Evolutionary conservation across 257 asterid genomes (phyloP).

Genomic region (Solanum medicagineum): DNA sequence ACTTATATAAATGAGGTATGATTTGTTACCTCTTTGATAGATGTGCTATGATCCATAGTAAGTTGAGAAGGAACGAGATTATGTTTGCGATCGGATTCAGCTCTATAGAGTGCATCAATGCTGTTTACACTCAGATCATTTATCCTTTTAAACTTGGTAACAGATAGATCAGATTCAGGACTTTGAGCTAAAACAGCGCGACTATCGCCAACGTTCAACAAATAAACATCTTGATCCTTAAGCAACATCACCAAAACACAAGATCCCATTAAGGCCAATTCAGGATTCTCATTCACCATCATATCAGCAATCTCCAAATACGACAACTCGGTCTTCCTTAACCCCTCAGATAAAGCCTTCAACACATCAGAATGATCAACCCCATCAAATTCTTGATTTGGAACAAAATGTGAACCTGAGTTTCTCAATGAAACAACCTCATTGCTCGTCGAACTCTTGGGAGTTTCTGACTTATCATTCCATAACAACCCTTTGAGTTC

Average conservation of each 20-base stretch:
- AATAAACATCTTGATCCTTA: conserved; percentile 81
- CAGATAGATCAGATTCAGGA: conserved; percentile 23
- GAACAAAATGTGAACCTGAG: conserved; percentile 1
- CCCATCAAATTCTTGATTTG: conserved; percentile 9
- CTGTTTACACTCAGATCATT: conserved; percentile 12
- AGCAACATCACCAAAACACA: conserved; percentile 90
- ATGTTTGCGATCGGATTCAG: conserved; percentile 44
- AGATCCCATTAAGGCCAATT: conserved; percentile 92
- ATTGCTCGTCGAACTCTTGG: conserved; percentile 6
- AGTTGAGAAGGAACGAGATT: conserved; percentile 56
- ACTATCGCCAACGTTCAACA: conserved; percentile 94
- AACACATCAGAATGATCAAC: conserved; percentile 56
- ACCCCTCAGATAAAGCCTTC: conserved; percentile 71
- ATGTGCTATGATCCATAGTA: conserved; percentile 82
- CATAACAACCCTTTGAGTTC: conserved; percentile 78
- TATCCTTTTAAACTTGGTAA: conserved; percentile 15
- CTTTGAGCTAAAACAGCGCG: conserved; percentile 68
- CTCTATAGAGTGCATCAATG: conserved; percentile 38
- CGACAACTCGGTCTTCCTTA: conserved; percentile 66
- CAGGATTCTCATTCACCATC: conserved; percentile 84
- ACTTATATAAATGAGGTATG: background rate
- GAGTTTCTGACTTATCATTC: conserved; percentile 45
- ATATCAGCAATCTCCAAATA: conserved; percentile 77
- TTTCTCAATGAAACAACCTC: background rate
- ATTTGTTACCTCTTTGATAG: conserved; percentile 50